Conservation (phyloP, 129 eudicot species). For the Flaveria linearis region DNA sequence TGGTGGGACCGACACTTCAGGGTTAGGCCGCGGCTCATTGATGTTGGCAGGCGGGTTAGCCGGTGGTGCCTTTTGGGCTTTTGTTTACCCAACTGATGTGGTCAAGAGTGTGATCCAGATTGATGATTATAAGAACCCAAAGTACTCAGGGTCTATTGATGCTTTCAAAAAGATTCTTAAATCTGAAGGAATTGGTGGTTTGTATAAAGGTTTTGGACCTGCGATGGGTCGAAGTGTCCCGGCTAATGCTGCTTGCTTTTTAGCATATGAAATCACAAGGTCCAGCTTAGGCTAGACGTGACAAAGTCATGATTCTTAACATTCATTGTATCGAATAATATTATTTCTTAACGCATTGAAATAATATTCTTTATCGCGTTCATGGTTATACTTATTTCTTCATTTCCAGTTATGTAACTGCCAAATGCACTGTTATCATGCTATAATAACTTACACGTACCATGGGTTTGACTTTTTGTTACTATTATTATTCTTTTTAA, state of each 20-base stretch:
- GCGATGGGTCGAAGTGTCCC: slow-evolving; percentile 96
- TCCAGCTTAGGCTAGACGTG: slow-evolving; percentile 69
- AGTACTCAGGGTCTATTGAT: slow-evolving; percentile 69
- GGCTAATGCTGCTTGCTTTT: slow-evolving; percentile 96
- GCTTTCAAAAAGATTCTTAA: slow-evolving; percentile 77
- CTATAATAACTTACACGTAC: not conserved
- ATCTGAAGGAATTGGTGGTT: slow-evolving; percentile 76
- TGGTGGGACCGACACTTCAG: slow-evolving; percentile 88
- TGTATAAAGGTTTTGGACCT: slow-evolving; percentile 95
- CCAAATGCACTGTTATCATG: slow-evolving; percentile 2
- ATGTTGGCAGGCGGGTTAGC: slow-evolving; percentile 89
- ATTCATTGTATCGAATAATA: slow-evolving; percentile 32
- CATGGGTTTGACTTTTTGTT: not conserved
- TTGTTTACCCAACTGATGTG: slow-evolving; percentile 92
- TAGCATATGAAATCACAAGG: slow-evolving; percentile 87
- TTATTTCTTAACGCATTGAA: slow-evolving; percentile 15
- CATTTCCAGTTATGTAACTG: slow-evolving; percentile 17
- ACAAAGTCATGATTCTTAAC: slow-evolving; percentile 23
- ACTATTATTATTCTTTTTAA: not conserved
- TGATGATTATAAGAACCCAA: slow-evolving; percentile 87
- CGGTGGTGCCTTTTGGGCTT: slow-evolving; percentile 81
- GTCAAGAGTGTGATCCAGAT: slow-evolving; percentile 90
- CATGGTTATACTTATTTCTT: not conserved
- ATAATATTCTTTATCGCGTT: slow-evolving; percentile 12
- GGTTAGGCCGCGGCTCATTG: slow-evolving; percentile 68